Conservation (phyloP, 169 alveolate genomes). For the Blepharisma undulans region DNA sequence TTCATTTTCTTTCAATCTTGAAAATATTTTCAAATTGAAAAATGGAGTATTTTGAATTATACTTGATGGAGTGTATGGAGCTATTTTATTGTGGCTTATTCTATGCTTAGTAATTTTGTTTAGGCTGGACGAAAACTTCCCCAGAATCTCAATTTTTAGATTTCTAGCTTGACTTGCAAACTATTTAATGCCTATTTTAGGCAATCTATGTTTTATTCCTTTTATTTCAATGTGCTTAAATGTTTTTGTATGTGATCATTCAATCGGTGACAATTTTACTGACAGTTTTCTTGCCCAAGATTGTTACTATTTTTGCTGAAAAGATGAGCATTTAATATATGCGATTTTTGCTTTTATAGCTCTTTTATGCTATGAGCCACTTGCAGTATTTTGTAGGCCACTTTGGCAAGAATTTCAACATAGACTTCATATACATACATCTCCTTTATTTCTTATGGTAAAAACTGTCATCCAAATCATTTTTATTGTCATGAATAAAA, state of each 20-base stretch:
- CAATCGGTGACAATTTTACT: background rate
- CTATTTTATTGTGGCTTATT: background rate
- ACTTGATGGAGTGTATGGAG: background rate
- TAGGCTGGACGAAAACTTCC: background rate
- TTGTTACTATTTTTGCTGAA: background rate
- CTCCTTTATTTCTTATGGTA: background rate
- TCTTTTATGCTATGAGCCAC: background rate
- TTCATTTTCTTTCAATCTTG: background rate
- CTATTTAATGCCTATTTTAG: background rate
- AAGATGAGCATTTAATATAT: background rate
- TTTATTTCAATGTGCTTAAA: background rate
- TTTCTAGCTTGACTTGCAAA: background rate
- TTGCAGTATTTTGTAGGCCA: background rate
- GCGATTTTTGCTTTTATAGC: background rate
- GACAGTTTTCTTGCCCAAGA: background rate
- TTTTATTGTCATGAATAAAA: background rate
- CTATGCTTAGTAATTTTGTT: background rate
- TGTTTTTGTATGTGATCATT: background rate
- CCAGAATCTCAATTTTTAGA: background rate
- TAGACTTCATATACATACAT: background rate
- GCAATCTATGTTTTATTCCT: background rate
- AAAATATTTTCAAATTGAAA: no score
- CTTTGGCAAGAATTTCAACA: background rate
- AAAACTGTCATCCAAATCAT: background rate
- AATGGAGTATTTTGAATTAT: background rate